Base-by-base conservation (phyloP, 164 flowering plant genomes). In the Sedum album region DNA sequence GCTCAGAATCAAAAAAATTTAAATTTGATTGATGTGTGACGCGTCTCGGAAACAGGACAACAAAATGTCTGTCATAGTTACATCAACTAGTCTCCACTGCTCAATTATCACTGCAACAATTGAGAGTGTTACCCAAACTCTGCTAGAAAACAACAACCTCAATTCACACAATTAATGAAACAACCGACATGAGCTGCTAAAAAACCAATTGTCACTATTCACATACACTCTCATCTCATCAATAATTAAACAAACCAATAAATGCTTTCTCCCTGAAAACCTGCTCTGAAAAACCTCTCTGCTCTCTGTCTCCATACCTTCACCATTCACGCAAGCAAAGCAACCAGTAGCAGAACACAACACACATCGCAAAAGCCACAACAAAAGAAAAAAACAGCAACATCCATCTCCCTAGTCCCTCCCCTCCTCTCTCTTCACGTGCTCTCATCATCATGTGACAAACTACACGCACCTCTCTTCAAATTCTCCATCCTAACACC, bases 391-490 rank as follows among this genome's bases (percentile, higher is more conserved):
- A 17, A 18, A 48, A 48, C 18, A 48, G 53, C 57, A n/a, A n/a
- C 57, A 11, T 44, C 48, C 48, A 11, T 0, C 17, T 18, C 48
- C 1, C 15, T 18, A 18, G 25, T 1, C 28, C 26, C 8, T 5
- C 26, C 5, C 31, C 41, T 18, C 49, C 69, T 67, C 69, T 48
- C 69, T 31, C 42, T 28, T 49, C 69, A 67, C 69, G 69, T 67
- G 69, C 69, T n/a, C 53, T 28, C 5, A 4, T 41, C 9, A 42
- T 67, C 69, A 67, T 67, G 69, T 67, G 69, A 67, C 41, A 53
- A n/a, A 20, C 55, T 3, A 20, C 4, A 44, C 48, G 3, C 18
- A 44, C 48, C 48, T 44, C 48, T 44, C 48, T 44, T 44, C 48
- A 44, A 11, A 44, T 44, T 44, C 48, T 44, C 48, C 15, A 14